phyloP scores from a whole-genome alignment of 2,329 filamentous ascomycete species.

The Helminthosporium solani region DNA sequence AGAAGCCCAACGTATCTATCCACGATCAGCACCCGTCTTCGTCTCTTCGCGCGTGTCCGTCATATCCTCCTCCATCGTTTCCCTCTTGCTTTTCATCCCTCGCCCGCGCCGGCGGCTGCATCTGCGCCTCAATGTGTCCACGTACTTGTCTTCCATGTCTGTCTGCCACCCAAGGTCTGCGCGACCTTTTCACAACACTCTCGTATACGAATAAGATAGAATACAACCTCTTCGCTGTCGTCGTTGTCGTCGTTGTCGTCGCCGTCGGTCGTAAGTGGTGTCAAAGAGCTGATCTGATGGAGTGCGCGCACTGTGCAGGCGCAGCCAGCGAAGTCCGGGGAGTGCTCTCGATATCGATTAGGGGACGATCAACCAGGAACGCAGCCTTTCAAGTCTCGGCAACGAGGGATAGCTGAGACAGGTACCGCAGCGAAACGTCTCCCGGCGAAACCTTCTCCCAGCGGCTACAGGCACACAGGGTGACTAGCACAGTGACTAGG shows the following conservation, averaged over 20 bases:
- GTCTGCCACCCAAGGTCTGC: conserved; percentile 14
- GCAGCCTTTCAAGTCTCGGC: not conserved
- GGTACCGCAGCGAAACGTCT: not conserved
- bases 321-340: not conserved
- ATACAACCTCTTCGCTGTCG: conserved; percentile 1
- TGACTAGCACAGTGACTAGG: too few species aligned
- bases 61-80: too few species aligned
- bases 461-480: too few species aligned
- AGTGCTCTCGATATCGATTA: not conserved
- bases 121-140: conserved; percentile 10
- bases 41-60: too few species aligned
- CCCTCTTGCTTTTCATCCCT: too few species aligned
- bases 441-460: too few species aligned
- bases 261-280: not conserved
- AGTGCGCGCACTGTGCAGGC: too few species aligned
- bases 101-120: not conserved
- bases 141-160: conserved; percentile 47
- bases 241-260: not conserved
- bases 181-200: conserved; percentile 3
- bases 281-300: not conserved
- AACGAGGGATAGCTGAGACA: not conserved
- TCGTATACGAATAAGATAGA: conserved; percentile 2
- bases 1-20: conserved; percentile 45
- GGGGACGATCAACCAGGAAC: not conserved
- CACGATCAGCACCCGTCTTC: conserved; percentile 21